A percentile compares a stretch with the other conserved stretches of the same genome.
Evolutionary conservation across 2,329 filamentous ascomycete species (phyloP).

Genomic region (Fusarium liriodendri): DNA sequence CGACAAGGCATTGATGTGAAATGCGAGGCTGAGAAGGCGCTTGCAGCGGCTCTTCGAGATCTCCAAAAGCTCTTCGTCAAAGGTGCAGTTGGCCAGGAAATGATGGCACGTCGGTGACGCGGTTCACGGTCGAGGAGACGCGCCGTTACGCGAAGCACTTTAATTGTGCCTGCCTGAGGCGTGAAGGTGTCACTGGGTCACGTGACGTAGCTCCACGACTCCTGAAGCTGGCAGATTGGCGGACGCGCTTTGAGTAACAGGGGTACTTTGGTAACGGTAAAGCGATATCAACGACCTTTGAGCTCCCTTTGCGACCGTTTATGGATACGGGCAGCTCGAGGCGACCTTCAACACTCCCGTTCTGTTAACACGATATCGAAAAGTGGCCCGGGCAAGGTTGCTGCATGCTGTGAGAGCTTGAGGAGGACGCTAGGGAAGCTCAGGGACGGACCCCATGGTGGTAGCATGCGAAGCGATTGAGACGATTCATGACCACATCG

Average conservation of each 20-base stretch:
- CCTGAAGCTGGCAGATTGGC: conserved; percentile 44
- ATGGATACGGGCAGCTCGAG: conserved; percentile 38
- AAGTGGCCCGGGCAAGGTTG: conserved; percentile 4
- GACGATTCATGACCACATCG: conserved; percentile 28
- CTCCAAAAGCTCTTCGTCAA: conserved; percentile 34
- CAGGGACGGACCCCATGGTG: conserved; percentile 28
- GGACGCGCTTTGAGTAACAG: conserved; percentile 36
- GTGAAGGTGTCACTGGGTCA: conserved; percentile 31
- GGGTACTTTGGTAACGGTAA: conserved; percentile 36
- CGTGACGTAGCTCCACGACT: conserved; percentile 47
- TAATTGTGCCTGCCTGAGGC: conserved; percentile 52
- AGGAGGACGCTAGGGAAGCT: conserved; percentile 29
- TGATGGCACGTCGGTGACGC: conserved; percentile 53
- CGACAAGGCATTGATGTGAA: conserved; percentile 8
- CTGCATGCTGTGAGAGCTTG: conserved; percentile 37
- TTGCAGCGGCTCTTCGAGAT: conserved; percentile 23
- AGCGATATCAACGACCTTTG: conserved; percentile 36
- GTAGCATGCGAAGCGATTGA: conserved; percentile 33
- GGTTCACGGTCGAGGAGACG: conserved; percentile 48
- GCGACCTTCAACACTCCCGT: conserved; percentile 3
- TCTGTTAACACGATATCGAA: conserved; percentile 16
- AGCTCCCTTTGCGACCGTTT: conserved; percentile 19
- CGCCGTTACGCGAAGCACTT: conserved; percentile 53
- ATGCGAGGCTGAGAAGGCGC: conserved; percentile 17
- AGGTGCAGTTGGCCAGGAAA: conserved; percentile 44